Conservation (phyloP, 2,329 filamentous ascomycete species). For the Pochonia chlamydosporia region DNA sequence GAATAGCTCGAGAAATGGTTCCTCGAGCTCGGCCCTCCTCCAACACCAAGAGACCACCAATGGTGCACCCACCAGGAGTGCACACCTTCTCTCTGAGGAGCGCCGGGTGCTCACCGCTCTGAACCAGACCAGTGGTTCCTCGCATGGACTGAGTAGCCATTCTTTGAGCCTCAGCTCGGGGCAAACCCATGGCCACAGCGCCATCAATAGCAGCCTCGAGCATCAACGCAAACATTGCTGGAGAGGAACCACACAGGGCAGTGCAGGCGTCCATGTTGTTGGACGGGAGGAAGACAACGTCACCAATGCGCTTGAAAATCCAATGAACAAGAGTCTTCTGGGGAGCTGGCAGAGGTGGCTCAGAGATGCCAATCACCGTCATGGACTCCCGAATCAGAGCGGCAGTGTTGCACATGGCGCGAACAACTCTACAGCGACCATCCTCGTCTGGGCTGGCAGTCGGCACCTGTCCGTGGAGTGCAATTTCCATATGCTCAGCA, state of each 20-base stretch:
- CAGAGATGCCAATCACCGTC: constrained; percentile 67
- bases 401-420: constrained; percentile 83
- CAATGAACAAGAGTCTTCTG: constrained; percentile 59
- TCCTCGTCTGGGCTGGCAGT: constrained; percentile 38
- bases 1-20: constrained; percentile 59
- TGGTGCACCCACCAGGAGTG: constrained; percentile 73
- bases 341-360: constrained; percentile 49
- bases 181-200: constrained; percentile 72
- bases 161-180: constrained; percentile 63
- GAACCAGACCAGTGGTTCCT: constrained; percentile 63
- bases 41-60: constrained; percentile 65
- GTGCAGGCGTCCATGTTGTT: constrained; percentile 67
- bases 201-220: constrained; percentile 72
- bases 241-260: constrained; percentile 67
- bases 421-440: constrained; percentile 58
- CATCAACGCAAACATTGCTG: constrained; percentile 70
- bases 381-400: constrained; percentile 73
- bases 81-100: constrained; percentile 70
- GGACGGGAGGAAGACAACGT: constrained; percentile 62
- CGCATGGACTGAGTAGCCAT: constrained; percentile 79
- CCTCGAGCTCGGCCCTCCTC: constrained; percentile 69
- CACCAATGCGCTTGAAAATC: constrained; percentile 72
- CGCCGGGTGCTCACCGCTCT: constrained; percentile 69
- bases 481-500: constrained; percentile 58
- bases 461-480: constrained; percentile 52